phyloP scores from a whole-genome alignment of 2,329 filamentous ascomycete species.

The Nemania sp. region DNA sequence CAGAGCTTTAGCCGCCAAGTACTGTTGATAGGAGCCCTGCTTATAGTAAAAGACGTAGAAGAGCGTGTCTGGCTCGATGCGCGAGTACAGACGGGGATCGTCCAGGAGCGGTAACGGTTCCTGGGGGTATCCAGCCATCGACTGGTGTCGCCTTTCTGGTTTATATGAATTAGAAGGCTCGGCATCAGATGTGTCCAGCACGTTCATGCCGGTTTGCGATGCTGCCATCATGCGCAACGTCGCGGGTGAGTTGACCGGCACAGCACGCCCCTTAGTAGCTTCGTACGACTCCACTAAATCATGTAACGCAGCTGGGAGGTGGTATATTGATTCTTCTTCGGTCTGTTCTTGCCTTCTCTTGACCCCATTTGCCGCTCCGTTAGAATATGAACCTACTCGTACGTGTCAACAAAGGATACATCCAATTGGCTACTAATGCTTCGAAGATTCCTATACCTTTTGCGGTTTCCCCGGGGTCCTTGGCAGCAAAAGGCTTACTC shows the following conservation, averaged over 20 bases:
- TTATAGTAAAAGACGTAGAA: conserved; percentile 99
- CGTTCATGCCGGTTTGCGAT: conserved; percentile 65
- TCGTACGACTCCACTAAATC: conserved; percentile 93
- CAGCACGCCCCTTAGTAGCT: conserved; percentile 71
- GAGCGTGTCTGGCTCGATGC: conserved; percentile 92
- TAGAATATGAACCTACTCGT: conserved; percentile 48
- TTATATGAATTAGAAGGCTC: conserved; percentile 84
- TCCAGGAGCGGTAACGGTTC: conserved; percentile 92
- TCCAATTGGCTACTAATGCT: neutral
- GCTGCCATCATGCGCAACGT: conserved; percentile 74
- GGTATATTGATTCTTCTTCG: conserved; percentile 77
- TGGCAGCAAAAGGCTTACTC: conserved; percentile 48
- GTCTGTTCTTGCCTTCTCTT: conserved; percentile 48
- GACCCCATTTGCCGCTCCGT: conserved; percentile 56
- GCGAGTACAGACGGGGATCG: conserved; percentile 81
- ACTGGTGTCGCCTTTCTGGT: conserved; percentile 76
- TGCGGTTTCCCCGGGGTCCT: conserved; percentile 48
- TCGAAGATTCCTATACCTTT: conserved; percentile 53
- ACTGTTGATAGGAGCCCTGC: conserved; percentile 94
- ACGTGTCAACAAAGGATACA: conserved; percentile 23
- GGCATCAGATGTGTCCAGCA: conserved; percentile 76
- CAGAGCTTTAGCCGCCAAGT: conserved; percentile 90
- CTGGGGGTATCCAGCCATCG: conserved; percentile 83
- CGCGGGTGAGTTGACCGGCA: conserved; percentile 63
- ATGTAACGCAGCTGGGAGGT: conserved; percentile 84